Conservation (phyloP, 2,329 filamentous ascomycete genomes). For the Ceratocystis papillata region DNA sequence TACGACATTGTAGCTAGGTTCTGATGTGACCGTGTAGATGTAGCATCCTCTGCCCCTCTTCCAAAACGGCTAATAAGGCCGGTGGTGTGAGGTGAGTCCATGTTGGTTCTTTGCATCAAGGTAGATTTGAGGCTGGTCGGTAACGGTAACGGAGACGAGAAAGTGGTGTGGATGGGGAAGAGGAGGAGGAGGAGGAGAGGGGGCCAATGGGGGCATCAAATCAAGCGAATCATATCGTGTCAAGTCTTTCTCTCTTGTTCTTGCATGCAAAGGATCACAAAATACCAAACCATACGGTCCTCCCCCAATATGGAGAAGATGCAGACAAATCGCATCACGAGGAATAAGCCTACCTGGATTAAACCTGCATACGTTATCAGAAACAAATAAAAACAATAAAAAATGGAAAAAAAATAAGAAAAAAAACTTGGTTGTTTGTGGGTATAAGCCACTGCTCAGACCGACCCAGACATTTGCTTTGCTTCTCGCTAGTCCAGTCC, state of each 20-base stretch:
- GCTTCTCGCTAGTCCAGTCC: not conserved
- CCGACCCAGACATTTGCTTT: not conserved
- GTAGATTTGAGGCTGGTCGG: not conserved
- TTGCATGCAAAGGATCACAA: not conserved
- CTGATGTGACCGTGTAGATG: too few relatives aligned
- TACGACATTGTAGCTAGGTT: too few relatives aligned
- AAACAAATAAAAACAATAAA: not conserved
- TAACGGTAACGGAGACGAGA: not conserved
- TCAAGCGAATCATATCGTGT: not conserved
- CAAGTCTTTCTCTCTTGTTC: not conserved
- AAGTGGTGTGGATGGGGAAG: not conserved
- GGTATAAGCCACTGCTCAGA: constrained; percentile 5
- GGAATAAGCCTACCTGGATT: too few relatives aligned
- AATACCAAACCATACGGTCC: not conserved
- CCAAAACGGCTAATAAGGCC: too few relatives aligned
- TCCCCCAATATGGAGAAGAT: not conserved
- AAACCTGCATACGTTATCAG: too few relatives aligned
- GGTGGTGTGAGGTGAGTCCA: too few relatives aligned
- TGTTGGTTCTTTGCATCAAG: not conserved
- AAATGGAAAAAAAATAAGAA: not conserved
- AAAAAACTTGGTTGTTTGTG: not conserved
- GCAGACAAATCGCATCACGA: not conserved
- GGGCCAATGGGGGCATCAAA: not conserved
- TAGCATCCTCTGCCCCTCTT: too few relatives aligned
- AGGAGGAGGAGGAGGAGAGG: not conserved